Evolutionary conservation across 352 stramenopile species (phyloP), one percentile per base, ranked within the genome.

Genomic region (Pythium grandisporangium): DNA sequence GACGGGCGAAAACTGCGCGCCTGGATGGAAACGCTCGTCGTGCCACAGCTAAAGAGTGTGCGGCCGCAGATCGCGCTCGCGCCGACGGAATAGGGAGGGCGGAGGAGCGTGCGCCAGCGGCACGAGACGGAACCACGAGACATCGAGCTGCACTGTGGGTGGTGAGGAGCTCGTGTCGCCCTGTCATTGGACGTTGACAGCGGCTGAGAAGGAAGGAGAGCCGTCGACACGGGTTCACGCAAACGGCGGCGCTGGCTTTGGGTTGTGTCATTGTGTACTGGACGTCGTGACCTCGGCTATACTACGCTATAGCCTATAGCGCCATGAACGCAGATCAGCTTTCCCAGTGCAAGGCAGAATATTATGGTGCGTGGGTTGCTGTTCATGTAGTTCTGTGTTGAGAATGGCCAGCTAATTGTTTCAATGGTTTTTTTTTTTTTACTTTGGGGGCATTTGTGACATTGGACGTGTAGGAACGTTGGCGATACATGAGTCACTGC

Each of bases 391-490:
- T 29, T 6, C 14, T 1, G 29, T 14, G 21, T 27, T 8, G 24
- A 12, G 6, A 6, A 16, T 26, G 37, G 23, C 8, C 8, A 42
- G 37, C 23, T 42, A 16, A 30, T 20, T 30, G 23, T 42, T n/a
- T 11, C 37, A 4, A 19, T 37, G 32, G 17, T 30, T 10, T 16
- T 13, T 16, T 20, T n/a, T n/a, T n/a, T n/a, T n/a, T n/a, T n/a
- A n/a, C n/a, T n/a, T n/a, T n/a, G n/a, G n/a, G n/a, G n/a, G n/a
- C n/a, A n/a, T n/a, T n/a, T n/a, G n/a, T n/a, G n/a, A n/a, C n/a
- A n/a, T n/a, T n/a, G n/a, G n/a, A n/a, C n/a, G 33, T 55, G 40
- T 49, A 92, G 78, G 85, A 36, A 54, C 77, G 37, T 58, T 93
- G 26, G 59, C 57, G 30, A 65, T 64, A 26, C 74, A 76, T 37